Evolutionary conservation across 192 early-diverging fungal genomes (phyloP), one percentile per base, ranked within the genome.

Genomic region (Entomortierella beljakovae): DNA sequence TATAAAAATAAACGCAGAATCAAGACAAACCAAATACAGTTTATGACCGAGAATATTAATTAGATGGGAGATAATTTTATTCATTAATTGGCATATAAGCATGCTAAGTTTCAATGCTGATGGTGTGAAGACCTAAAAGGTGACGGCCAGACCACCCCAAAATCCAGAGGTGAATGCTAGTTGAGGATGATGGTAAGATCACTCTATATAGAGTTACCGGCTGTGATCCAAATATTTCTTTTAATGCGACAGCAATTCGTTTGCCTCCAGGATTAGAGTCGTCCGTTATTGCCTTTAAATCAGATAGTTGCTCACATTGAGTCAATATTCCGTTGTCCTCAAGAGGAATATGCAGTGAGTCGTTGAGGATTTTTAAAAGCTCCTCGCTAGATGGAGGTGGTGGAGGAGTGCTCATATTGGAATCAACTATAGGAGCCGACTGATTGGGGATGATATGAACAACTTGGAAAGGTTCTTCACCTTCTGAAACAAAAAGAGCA

Each of bases 401-500:
- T 11, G 38, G 20, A 33, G 22, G 7, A 46, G 7, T 20, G 22
- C 38, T 35, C 25, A 2, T 34, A 31, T 23, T 20, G 60, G 22
- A 25, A 18, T 2, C 10, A 37, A 31, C 32, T 4, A 49, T 10
- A 59, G 9, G 37, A 23, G 57, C 2, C 6, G 38, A 33, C 33
- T 48, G 38, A 7, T 54, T 59, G 3, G 65, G 61, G 2, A 52
- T 33, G 46, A 77, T 62, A 18, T 68, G 60, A 11, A 69, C 73
- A 33, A 52, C 43, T 11, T 68, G 58, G 37, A 63, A 77, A 6
- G 59, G 66, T 32, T 77, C 73, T 15, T 77, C 73, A 43, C 73
- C 73, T n/a, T 77, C 73, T 2, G 73, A 77, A 46, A 77, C 43
- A 43, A 58, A 77, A 43, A 68, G 40, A 10, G 73, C 66, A 20